Base-by-base conservation (phyloP, 805 yeast species). In the Saturnispora quitensis region DNA sequence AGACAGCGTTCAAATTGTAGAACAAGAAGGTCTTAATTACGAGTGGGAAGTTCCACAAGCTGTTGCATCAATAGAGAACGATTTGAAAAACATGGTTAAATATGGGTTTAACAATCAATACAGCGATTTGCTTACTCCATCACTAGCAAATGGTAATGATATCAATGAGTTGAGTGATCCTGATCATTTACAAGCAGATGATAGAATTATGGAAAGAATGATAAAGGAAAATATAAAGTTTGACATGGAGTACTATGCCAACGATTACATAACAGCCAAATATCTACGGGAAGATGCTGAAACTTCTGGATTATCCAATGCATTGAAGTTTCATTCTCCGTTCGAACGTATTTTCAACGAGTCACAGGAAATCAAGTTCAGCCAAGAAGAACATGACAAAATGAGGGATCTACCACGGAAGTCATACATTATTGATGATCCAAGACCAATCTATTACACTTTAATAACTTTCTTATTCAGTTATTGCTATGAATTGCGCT, bases 11-110 rank as follows among this genome's bases (percentile, higher is more conserved):
- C 55, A 68, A 4, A 57, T 63, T 22, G 54, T 66, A 9, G 72
- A 74, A 3, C 68, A 70, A 22, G 80, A 78, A 44, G 91, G 84
- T 0, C 82, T 78, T 52, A 67, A 73, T 10, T 86, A 82, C 64
- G 78, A 86, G 63, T 91, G 97, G 97, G 98, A 93, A 66, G 78
- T 91, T 20, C 78, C 81, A 36, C 98, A 91, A 66, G 62, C 65
- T 0, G 58, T 75, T 25, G 54, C 55, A 9, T 1, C 74, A 74
- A 0, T 64, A 60, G 42, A 31, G 38, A 52, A 54, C 2, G 46
- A 47, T 34, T 40, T 54, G 13, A 51, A 51, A 5, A 36, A 40
- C 1, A 15, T 40, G 1, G 53, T 44, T 8, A 74, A 74, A 46
- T 93, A 93, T 62, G 99, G 99, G 1, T 93, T 95, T 66, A 81